Conservation (phyloP, 768 basidiomycete species). For the Leccinum subgranulosum region DNA sequence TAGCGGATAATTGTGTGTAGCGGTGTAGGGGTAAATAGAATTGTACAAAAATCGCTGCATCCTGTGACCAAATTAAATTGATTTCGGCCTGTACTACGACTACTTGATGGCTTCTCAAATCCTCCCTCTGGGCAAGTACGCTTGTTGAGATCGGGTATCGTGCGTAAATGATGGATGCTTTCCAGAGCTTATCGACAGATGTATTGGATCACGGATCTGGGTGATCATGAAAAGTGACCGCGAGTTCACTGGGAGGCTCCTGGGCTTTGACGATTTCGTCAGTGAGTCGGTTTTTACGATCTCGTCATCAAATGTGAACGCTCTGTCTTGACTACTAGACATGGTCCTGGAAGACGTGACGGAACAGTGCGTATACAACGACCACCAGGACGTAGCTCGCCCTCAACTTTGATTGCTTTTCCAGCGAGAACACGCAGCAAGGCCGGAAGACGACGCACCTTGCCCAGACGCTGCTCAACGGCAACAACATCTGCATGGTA, state of each 20-base stretch:
- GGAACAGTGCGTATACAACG: slow-evolving; percentile 70
- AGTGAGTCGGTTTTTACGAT: slow-evolving; percentile 60
- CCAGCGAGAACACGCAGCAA: slow-evolving; percentile 82
- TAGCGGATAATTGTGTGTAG: slow-evolving; percentile 21
- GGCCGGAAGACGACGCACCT: slow-evolving; percentile 79
- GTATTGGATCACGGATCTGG: slow-evolving; percentile 96
- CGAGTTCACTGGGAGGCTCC: slow-evolving; percentile 91
- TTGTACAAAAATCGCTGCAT: slow-evolving; percentile 4
- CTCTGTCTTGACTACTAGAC: slow-evolving; percentile 44
- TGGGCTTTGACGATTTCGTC: slow-evolving; percentile 99
- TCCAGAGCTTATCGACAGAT: slow-evolving; percentile 91
- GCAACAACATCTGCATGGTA: slow-evolving; percentile 97
- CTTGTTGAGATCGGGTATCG: neutral
- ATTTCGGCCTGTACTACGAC: slow-evolving; percentile 5
- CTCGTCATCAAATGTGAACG: neutral
- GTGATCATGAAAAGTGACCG: slow-evolving; percentile 98
- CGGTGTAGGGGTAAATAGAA: slow-evolving; percentile 7
- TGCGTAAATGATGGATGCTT: neutral
- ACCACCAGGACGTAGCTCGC: neutral
- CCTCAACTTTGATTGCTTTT: neutral
- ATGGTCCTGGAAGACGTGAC: slow-evolving; percentile 97
- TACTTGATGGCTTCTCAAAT: slow-evolving; percentile 83
- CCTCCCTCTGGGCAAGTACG: slow-evolving; percentile 73
- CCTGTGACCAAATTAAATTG: neutral
- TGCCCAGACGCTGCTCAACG: slow-evolving; percentile 86